Conservation (phyloP, 1,284 basidiomycete genomes). For the Sparassis latifolia region DNA sequence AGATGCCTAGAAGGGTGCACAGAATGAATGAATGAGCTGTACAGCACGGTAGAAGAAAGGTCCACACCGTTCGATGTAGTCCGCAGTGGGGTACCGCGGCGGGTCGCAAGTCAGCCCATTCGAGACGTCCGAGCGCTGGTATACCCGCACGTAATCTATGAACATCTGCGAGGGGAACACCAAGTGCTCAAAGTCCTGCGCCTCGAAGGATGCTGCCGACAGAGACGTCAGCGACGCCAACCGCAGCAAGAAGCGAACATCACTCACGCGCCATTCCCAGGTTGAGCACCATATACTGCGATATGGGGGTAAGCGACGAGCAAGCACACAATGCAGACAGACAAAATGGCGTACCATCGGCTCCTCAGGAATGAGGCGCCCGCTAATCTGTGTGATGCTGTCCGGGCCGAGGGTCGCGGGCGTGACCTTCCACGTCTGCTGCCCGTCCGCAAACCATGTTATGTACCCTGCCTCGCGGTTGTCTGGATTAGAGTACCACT, state of each 20-base stretch:
- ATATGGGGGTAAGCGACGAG: too few species aligned
- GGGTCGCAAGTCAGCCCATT: constrained; percentile 62
- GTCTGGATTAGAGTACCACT: constrained; percentile 67
- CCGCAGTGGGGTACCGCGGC: constrained; percentile 46
- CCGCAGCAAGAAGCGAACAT: too few species aligned
- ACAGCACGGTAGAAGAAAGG: too few species aligned
- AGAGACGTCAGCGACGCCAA: too few species aligned
- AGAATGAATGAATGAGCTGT: constrained; percentile 53
- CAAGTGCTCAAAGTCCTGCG: constrained; percentile 58
- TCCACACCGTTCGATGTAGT: constrained; percentile 37
- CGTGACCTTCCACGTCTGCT: constrained; percentile 62
- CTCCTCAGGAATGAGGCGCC: constrained; percentile 72
- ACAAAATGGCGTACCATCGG: constrained; percentile 60
- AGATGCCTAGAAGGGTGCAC: too few species aligned
- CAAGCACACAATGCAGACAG: too few species aligned
- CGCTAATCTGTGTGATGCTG: constrained; percentile 41
- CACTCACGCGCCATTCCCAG: constrained; percentile 63
- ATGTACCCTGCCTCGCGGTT: constrained; percentile 64
- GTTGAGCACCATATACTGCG: constrained; percentile 69
- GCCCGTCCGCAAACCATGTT: constrained; percentile 62
- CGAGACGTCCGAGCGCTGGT: constrained; percentile 56
- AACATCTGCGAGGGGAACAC: constrained; percentile 66
- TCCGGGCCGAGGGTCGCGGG: constrained; percentile 58
- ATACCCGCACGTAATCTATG: constrained; percentile 76
- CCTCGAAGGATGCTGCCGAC: constrained; percentile 59